Evolutionary conservation across 2,329 filamentous ascomycete genomes (phyloP).

Genomic region (Hymenoscyphus infarciens): DNA sequence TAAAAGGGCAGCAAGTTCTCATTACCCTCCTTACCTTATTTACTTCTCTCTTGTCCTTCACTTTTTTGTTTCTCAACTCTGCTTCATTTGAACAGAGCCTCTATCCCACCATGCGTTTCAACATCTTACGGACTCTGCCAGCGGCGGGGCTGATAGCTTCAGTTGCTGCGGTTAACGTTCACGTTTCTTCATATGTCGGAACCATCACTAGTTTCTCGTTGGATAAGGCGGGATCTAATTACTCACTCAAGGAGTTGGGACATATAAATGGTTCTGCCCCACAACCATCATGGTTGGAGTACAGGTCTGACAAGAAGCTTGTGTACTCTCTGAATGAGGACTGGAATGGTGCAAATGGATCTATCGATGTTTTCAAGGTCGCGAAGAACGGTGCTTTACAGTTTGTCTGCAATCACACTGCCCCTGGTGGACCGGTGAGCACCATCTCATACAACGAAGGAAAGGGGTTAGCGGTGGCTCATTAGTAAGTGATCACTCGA

Average conservation of each 20-base stretch:
- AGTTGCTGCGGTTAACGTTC: constrained; percentile 30
- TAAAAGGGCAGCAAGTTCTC: background rate
- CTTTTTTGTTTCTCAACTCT: constrained; percentile 3
- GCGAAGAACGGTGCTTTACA: constrained; percentile 36
- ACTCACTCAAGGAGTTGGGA: constrained; percentile 22
- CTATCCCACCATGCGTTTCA: constrained; percentile 8
- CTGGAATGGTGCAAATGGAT: constrained; percentile 19
- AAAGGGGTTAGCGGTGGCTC: constrained; percentile 35
- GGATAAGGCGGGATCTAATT: constrained; percentile 27
- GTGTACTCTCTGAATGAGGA: constrained; percentile 32
- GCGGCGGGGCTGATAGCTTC: background rate
- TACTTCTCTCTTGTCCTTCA: constrained; percentile 7
- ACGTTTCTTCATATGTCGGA: constrained; percentile 39
- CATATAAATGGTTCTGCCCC: constrained; percentile 25
- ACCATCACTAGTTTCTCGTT: constrained; percentile 37
- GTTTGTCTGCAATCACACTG: constrained; percentile 38
- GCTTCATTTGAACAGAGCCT: background rate
- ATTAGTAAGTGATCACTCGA: constrained; percentile 39
- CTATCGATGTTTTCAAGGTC: constrained; percentile 27
- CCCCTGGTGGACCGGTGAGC: constrained; percentile 39
- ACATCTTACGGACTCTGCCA: background rate
- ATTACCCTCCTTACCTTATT: background rate
- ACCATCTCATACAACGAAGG: constrained; percentile 42
- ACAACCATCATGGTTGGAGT: constrained; percentile 29
- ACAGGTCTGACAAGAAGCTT: constrained; percentile 24